These are phyloP conservation scores for Artomyces pyxidatus DNA, from an alignment of 768 basidiomycete species.

Conservation along the genomic window DNA sequence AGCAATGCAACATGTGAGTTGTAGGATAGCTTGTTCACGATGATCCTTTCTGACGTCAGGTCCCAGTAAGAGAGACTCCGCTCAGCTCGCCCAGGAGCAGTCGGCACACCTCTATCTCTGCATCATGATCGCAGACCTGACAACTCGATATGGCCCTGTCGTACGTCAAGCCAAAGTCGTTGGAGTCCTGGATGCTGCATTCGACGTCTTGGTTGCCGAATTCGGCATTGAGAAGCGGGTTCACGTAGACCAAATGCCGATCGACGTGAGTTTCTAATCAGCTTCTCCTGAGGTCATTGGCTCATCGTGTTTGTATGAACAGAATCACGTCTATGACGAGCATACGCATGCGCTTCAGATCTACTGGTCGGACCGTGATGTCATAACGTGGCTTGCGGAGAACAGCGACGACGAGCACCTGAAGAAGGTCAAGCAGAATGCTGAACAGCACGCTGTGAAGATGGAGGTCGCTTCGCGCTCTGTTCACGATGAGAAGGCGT, in stretches of 20 bases:
- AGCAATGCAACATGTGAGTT: conserved; percentile 92
- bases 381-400: conserved; percentile 91
- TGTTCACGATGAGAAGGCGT: conserved; percentile 77
- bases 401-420: conserved; percentile 95
- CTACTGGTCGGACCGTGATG: conserved; percentile 93
- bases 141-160: conserved; percentile 91
- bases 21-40: neutral
- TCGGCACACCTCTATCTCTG: conserved; percentile 94
- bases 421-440: conserved; percentile 88
- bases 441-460: conserved; percentile 83
- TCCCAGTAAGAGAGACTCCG: conserved; percentile 80
- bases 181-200: conserved; percentile 94
- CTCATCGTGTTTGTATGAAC: conserved; percentile 15
- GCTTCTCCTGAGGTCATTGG: neutral
- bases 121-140: conserved; percentile 88
- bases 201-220: conserved; percentile 92
- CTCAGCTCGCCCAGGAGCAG: conserved; percentile 90
- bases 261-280: conserved; percentile 55
- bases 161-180: conserved; percentile 92
- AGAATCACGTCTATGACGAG: conserved; percentile 97
- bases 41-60: too few species aligned
- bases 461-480: conserved; percentile 87
- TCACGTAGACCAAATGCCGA: conserved; percentile 98
- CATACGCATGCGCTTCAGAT: conserved; percentile 88
- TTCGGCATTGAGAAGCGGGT: conserved; percentile 99